Percentiles rank a stretch among this genome's conserved stretches.
phyloP scores from a whole-genome alignment of 1,139 yeast species.

The Cylindricascospora bacillispora region DNA sequence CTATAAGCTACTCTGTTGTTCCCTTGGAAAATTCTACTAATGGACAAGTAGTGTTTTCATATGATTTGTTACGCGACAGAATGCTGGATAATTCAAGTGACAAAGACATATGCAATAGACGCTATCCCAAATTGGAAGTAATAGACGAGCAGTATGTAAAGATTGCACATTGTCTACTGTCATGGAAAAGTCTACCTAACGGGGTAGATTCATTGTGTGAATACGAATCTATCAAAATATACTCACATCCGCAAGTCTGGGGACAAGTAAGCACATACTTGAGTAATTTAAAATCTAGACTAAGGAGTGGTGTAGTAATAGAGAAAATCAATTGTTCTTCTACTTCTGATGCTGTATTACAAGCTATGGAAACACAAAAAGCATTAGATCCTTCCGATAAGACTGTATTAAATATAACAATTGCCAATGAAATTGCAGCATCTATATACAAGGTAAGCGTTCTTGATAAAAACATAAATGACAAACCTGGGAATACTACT shows the following conservation, averaged over 20 bases:
- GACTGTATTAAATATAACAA: constrained; percentile 36
- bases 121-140: constrained; percentile 32
- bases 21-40: constrained; percentile 93
- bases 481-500: constrained; percentile 64
- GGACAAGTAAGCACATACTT: constrained; percentile 67
- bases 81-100: constrained; percentile 20
- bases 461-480: constrained; percentile 48
- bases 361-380: constrained; percentile 29
- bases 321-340: constrained; percentile 55
- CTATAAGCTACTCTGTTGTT: constrained; percentile 62
- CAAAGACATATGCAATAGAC: constrained; percentile 7
- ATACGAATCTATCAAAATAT: constrained; percentile 40
- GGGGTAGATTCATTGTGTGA: constrained; percentile 22
- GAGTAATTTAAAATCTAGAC: constrained; percentile 31
- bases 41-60: constrained; percentile 81
- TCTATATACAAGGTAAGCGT: constrained; percentile 49
- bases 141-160: constrained; percentile 73
- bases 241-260: constrained; percentile 98
- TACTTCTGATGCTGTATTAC: constrained; percentile 74
- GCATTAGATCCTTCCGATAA: constrained; percentile 20
- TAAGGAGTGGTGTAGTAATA: not conserved
- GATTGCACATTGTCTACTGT: constrained; percentile 66
- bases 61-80: constrained; percentile 69
- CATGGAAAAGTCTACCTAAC: constrained; percentile 28
- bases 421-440: constrained; percentile 55